Evolutionary conservation across 2,329 filamentous ascomycete genomes (phyloP).

Genomic region (Podosphaera aphanis): DNA sequence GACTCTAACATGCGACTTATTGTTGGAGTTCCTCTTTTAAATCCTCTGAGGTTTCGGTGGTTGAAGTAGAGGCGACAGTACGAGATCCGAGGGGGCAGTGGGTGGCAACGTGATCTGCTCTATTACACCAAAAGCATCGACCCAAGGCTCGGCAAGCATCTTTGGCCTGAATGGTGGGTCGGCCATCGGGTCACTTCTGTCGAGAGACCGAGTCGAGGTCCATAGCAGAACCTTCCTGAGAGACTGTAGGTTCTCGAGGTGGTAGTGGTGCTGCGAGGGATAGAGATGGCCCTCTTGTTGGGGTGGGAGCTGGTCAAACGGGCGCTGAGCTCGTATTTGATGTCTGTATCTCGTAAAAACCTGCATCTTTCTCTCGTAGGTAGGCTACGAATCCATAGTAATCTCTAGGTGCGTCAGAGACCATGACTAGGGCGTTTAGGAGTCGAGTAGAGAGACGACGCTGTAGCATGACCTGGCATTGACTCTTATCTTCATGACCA

Average conservation of each 20-base stretch:
- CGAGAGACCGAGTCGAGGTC: not conserved
- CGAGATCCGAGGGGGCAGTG: not conserved
- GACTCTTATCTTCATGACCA: not conserved
- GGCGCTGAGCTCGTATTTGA: not conserved
- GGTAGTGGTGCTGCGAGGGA: not conserved
- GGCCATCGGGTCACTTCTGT: not conserved
- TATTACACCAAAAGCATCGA: constrained; percentile 1
- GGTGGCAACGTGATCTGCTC: not conserved
- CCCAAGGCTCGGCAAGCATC: not conserved
- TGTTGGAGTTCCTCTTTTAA: not conserved
- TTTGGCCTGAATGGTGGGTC: not conserved
- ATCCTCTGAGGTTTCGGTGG: not conserved
- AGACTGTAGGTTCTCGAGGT: not conserved
- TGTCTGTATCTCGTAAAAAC: not conserved
- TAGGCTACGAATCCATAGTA: not conserved
- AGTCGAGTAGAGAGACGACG: not conserved
- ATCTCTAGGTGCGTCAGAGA: not conserved
- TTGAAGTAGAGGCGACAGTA: not conserved
- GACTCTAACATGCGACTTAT: not conserved
- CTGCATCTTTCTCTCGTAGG: not conserved
- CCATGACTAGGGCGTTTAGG: not conserved
- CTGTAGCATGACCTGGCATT: not conserved
- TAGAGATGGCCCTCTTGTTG: not conserved
- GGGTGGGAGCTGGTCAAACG: not conserved
- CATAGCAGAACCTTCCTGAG: not conserved